phyloP scores from a whole-genome alignment of 2,329 filamentous ascomycete species.

The Colletotrichum siamense region DNA sequence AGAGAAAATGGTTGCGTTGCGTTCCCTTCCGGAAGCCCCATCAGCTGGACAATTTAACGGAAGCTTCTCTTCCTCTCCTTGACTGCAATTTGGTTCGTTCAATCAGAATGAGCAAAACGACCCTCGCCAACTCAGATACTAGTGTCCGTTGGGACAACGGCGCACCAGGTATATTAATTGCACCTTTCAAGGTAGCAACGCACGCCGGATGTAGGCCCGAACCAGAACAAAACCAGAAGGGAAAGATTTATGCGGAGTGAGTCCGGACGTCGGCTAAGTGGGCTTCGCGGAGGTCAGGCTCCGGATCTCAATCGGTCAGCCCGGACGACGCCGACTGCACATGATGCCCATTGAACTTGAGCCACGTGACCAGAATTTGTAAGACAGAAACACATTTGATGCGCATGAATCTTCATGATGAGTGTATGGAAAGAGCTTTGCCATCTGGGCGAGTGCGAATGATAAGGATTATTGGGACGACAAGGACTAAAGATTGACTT shows the following conservation, averaged over 20 bases:
- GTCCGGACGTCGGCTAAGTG: background rate
- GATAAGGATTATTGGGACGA: background rate
- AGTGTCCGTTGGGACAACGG: background rate
- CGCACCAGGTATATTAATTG: background rate
- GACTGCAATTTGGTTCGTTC: background rate
- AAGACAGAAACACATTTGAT: background rate
- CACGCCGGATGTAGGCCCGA: background rate
- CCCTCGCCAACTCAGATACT: background rate
- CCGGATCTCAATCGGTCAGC: slow-evolving; percentile 1
- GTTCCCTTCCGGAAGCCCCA: background rate
- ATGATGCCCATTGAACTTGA: background rate
- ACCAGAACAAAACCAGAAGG: background rate
- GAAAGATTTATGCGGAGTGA: background rate
- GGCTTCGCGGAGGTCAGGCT: slow-evolving; percentile 1
- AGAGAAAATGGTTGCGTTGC: background rate
- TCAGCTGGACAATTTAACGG: background rate
- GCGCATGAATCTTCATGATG: background rate
- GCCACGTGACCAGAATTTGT: background rate
- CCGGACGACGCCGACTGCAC: background rate
- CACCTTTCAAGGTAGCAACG: background rate
- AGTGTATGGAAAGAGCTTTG: background rate
- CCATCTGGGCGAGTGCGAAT: background rate
- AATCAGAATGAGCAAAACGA: background rate
- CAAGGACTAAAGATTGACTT: background rate
- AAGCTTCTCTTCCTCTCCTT: background rate